A percentile compares a stretch with the other conserved stretches of the same genome.
Evolutionary conservation across 2,329 filamentous ascomycete species (phyloP).

Genomic region (Fusarium lateritium): DNA sequence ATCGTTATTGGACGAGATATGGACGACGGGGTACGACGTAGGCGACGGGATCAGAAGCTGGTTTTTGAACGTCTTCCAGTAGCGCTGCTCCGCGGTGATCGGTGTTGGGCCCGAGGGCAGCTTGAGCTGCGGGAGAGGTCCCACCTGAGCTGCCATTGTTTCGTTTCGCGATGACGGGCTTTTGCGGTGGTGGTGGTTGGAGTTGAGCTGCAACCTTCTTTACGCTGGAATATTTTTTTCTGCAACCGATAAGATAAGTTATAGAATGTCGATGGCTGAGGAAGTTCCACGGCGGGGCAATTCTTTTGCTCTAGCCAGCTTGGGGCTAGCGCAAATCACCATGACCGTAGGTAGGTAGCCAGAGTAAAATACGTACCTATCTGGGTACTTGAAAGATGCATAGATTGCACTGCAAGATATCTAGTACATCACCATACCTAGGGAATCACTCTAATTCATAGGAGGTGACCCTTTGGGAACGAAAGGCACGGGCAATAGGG

Average conservation of each 20-base stretch:
- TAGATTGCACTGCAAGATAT: too few species aligned
- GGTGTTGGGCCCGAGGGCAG: slow-evolving; percentile 86
- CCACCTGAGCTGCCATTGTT: slow-evolving; percentile 87
- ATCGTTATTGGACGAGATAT: slow-evolving; percentile 84
- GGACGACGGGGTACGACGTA: slow-evolving; percentile 89
- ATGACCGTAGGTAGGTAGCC: too few species aligned
- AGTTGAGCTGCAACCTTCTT: slow-evolving; percentile 17
- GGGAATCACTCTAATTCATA: too few species aligned
- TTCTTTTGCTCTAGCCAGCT: neutral
- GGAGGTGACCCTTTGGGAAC: too few species aligned
- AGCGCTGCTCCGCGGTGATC: slow-evolving; percentile 91
- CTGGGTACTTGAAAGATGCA: too few species aligned
- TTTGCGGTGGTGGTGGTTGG: slow-evolving; percentile 32
- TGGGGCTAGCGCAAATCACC: too few species aligned
- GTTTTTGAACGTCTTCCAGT: slow-evolving; percentile 97
- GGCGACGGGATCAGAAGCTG: slow-evolving; percentile 91
- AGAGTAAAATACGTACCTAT: too few species aligned
- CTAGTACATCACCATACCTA: too few species aligned
- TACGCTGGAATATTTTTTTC: slow-evolving; percentile 50
- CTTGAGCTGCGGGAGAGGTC: slow-evolving; percentile 84
- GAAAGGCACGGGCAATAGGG: too few species aligned
- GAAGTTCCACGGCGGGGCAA: slow-evolving; percentile 26
- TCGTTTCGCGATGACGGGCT: slow-evolving; percentile 39
- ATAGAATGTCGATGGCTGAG: slow-evolving; percentile 44
- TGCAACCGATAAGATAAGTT: slow-evolving; percentile 45